phyloP scores from a whole-genome alignment of 345 rosid species.

The Moringa oleifera region DNA sequence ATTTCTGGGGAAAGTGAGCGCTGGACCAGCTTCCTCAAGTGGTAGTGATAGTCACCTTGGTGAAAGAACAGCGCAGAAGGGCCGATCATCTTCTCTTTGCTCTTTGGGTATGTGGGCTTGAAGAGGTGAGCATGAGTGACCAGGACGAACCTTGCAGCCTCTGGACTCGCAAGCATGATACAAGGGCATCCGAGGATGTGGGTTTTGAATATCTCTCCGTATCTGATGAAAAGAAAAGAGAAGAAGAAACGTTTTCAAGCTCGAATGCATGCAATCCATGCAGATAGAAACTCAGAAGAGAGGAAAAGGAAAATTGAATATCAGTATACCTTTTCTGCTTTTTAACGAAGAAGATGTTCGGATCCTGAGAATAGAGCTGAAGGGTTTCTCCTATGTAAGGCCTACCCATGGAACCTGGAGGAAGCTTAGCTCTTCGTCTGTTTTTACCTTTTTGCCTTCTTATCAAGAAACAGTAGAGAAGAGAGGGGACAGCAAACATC shows the following conservation, averaged over 20 bases:
- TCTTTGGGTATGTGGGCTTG: constrained; percentile 85
- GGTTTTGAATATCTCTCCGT: constrained; percentile 84
- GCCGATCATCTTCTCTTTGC: constrained; percentile 83
- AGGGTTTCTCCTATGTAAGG: constrained; percentile 81
- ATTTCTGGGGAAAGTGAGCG: constrained; percentile 47
- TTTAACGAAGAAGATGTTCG: constrained; percentile 55
- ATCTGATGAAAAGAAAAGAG: constrained; percentile 25
- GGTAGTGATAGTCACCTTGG: constrained; percentile 64
- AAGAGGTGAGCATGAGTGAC: constrained; percentile 71
- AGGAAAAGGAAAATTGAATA: too few species aligned
- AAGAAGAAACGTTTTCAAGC: background rate
- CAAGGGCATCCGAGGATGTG: constrained; percentile 73
- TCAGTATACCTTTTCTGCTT: constrained; percentile 51
- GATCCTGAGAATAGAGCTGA: constrained; percentile 77
- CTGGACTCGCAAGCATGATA: constrained; percentile 81
- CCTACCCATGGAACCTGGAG: constrained; percentile 92
- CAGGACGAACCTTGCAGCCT: constrained; percentile 73
- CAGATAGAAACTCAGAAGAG: too few species aligned
- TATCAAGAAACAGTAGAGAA: background rate
- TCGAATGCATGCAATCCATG: background rate
- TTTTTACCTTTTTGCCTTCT: constrained; percentile 19
- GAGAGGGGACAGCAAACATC: background rate
- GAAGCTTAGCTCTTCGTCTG: constrained; percentile 40
- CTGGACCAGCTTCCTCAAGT: constrained; percentile 67
- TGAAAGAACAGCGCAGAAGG: constrained; percentile 78